Evolutionary conservation across 2,329 filamentous ascomycete genomes (phyloP).

Genomic region (Paraphaeosphaeria sporulosa): DNA sequence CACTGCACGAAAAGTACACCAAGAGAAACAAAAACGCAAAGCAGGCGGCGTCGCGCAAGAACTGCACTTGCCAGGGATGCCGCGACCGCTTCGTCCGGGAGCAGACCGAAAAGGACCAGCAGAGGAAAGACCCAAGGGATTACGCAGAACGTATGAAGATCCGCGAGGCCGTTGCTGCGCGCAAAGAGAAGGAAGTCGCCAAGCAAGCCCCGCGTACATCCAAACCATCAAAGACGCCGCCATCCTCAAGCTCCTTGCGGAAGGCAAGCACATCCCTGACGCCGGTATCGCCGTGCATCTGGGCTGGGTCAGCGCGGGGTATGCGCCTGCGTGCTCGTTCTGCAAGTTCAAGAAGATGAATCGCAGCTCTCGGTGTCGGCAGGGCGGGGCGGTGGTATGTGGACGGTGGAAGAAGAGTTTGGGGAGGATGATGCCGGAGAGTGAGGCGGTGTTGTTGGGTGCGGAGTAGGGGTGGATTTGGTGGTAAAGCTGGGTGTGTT

Average conservation of each 20-base stretch:
- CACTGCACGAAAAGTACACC: neutral
- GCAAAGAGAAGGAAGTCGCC: constrained; percentile 5
- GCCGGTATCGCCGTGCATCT: neutral
- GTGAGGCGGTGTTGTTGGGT: neutral
- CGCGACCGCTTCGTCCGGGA: constrained; percentile 1
- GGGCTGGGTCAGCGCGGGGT: neutral
- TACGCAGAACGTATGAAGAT: neutral
- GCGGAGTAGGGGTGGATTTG: neutral
- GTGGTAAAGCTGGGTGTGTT: neutral
- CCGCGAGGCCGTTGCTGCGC: neutral
- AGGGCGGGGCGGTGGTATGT: neutral
- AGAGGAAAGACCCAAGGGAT: neutral
- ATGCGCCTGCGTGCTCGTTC: neutral
- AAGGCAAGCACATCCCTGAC: neutral
- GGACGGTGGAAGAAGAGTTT: neutral
- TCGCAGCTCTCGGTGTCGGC: neutral
- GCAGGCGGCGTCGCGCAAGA: constrained; percentile 1
- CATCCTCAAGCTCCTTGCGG: neutral
- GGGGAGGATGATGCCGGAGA: neutral
- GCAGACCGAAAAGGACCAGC: neutral
- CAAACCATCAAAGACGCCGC: neutral
- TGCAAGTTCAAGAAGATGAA: neutral
- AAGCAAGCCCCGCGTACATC: neutral
- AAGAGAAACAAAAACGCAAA: neutral
- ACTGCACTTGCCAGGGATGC: constrained; percentile 7